A percentile compares a stretch with the other conserved stretches of the same genome.
Evolutionary conservation across 345 rosid species (phyloP).

Genomic region (Gossypium herbaceum): DNA sequence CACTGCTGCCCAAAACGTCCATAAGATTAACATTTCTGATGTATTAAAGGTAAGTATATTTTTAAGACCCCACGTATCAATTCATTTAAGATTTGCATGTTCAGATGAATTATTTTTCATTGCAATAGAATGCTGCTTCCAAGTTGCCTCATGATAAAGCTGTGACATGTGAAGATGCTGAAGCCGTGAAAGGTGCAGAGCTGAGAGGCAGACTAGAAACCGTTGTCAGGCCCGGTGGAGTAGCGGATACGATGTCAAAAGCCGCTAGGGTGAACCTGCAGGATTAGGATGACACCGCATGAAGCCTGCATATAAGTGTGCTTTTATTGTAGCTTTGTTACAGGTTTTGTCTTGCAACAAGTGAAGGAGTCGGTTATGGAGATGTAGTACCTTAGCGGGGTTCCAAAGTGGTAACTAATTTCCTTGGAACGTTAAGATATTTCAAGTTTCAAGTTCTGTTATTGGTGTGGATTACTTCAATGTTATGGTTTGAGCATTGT

Average conservation of each 20-base stretch:
- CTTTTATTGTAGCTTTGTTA: not conserved
- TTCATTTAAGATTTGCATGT: not conserved
- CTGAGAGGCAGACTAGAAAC: constrained; percentile 33
- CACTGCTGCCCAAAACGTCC: constrained; percentile 26
- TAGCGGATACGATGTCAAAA: constrained; percentile 41
- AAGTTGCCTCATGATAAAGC: constrained; percentile 39
- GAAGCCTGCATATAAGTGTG: not conserved
- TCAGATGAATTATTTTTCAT: not conserved
- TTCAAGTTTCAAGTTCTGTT: not conserved
- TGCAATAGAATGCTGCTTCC: constrained; percentile 12
- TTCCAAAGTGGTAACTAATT: not conserved
- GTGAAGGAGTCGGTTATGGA: not conserved
- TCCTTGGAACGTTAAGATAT: not conserved
- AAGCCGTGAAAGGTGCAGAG: constrained; percentile 43
- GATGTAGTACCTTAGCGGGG: not conserved
- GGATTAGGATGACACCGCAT: not conserved
- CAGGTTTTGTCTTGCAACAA: not conserved
- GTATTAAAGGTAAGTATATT: not conserved
- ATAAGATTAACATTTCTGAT: constrained; percentile 31
- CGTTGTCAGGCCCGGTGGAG: constrained; percentile 48
- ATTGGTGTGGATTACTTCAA: not conserved
- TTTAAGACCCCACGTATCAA: not conserved
- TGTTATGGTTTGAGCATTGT: not conserved
- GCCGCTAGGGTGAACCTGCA: constrained; percentile 47
- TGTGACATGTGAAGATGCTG: constrained; percentile 50